A percentile compares a stretch with the other conserved stretches of the same genome.
Evolutionary conservation across 345 rosid genomes (phyloP).

Genomic region (Durio zibethinus): DNA sequence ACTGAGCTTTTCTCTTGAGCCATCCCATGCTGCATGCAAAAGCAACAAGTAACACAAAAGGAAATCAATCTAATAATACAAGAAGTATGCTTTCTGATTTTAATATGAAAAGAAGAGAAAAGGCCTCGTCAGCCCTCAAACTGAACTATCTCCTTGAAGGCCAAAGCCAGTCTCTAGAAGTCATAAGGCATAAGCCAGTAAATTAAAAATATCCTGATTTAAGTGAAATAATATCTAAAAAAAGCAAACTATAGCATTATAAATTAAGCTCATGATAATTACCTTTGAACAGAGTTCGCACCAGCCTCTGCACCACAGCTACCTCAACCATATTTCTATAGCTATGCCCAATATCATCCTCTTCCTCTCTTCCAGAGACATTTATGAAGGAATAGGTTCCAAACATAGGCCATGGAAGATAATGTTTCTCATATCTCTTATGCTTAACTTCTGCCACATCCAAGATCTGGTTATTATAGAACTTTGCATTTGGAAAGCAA

Average conservation of each 20-base stretch:
- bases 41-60: neutral
- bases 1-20: constrained; percentile 24
- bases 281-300: constrained; percentile 37
- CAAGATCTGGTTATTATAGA: constrained; percentile 38
- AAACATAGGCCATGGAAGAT: constrained; percentile 39
- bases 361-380: constrained; percentile 38
- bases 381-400: constrained; percentile 50
- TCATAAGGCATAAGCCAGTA: neutral
- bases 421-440: constrained; percentile 23
- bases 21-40: neutral
- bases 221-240: neutral
- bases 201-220: neutral
- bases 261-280: neutral
- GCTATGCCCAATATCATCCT: constrained; percentile 20
- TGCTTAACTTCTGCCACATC: constrained; percentile 40
- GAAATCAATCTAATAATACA: neutral
- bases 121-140: neutral
- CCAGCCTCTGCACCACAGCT: constrained; percentile 30
- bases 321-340: constrained; percentile 44
- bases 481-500: constrained; percentile 44
- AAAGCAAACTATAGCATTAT: neutral
- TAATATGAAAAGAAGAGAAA: neutral
- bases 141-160: neutral
- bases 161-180: neutral
- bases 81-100: neutral